Evolutionary conservation across 1,284 basidiomycete species (phyloP).

Genomic region (Takashimella koratensis): DNA sequence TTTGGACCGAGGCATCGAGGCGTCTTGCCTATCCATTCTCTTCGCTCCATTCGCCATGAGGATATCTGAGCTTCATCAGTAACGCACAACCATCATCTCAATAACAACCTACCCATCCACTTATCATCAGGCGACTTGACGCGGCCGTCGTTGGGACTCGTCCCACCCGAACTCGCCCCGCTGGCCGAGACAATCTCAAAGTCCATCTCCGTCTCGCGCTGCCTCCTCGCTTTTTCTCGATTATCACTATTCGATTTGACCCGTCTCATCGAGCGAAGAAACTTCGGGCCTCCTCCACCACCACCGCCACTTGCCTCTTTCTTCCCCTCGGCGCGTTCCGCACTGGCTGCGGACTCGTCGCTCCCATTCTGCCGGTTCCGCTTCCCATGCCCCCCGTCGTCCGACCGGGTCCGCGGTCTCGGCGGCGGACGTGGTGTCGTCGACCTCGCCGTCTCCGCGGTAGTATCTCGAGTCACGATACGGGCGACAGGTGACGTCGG

Average conservation of each 20-base stretch:
- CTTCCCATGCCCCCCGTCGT: not conserved
- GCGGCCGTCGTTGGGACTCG: slow-evolving; percentile 45
- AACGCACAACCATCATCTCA: slow-evolving; percentile 46
- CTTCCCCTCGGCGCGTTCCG: not conserved
- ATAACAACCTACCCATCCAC: slow-evolving; percentile 42
- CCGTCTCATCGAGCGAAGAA: slow-evolving; percentile 30
- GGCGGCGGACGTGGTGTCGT: not conserved
- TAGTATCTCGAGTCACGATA: slow-evolving; percentile 1
- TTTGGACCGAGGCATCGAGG: slow-evolving; percentile 9
- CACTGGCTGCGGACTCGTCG: not conserved
- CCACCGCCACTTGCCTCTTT: slow-evolving; percentile 62
- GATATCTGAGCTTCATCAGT: slow-evolving; percentile 81
- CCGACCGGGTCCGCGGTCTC: not conserved
- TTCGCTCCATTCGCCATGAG: slow-evolving; percentile 64
- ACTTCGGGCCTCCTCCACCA: slow-evolving; percentile 55
- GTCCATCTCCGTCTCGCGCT: slow-evolving; percentile 47
- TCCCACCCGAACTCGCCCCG: slow-evolving; percentile 32
- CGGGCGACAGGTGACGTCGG: slow-evolving; percentile 16
- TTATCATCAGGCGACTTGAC: slow-evolving; percentile 45
- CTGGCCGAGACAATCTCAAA: slow-evolving; percentile 43
- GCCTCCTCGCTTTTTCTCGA: slow-evolving; percentile 30
- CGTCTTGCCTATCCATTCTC: slow-evolving; percentile 61
- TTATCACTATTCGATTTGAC: slow-evolving; percentile 26
- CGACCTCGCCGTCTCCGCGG: slow-evolving; percentile 3
- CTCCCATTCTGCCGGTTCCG: not conserved